A percentile compares a stretch with the other conserved stretches of the same genome.
These are phyloP conservation scores for Wickerhamomyces sp. DNA, from an alignment of 1,139 yeast species.

Conservation along the genomic window DNA sequence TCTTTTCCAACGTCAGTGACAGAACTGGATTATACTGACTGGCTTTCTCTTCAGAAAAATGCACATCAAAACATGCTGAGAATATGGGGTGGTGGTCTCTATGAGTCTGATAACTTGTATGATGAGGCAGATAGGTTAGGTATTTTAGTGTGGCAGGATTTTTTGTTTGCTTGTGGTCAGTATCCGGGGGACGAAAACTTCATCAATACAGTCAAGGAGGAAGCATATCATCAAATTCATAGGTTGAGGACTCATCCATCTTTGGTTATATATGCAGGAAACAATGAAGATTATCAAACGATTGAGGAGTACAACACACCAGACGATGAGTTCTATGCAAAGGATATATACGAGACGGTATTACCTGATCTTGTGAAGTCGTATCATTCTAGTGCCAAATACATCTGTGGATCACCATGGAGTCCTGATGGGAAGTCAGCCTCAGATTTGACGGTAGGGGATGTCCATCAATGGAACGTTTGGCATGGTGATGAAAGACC, in stretches of 20 bases:
- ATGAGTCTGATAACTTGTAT: slow-evolving; percentile 13
- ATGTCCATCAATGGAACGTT: slow-evolving; percentile 19
- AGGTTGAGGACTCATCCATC: slow-evolving; percentile 10
- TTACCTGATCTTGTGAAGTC: slow-evolving; percentile 6
- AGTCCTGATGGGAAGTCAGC: slow-evolving; percentile 6
- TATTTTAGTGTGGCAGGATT: slow-evolving; percentile 28
- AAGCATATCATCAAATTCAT: slow-evolving; percentile 11
- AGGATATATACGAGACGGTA: slow-evolving; percentile 10
- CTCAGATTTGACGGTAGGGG: slow-evolving; percentile 13
- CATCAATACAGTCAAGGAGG: slow-evolving; percentile 7
- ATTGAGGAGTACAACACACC: slow-evolving; percentile 9
- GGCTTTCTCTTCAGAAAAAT: slow-evolving; percentile 5
- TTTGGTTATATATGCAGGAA: slow-evolving; percentile 15
- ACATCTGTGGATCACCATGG: slow-evolving; percentile 17
- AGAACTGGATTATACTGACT: slow-evolving; percentile 8
- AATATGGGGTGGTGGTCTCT: slow-evolving; percentile 19
- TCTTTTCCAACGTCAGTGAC: slow-evolving; percentile 9
- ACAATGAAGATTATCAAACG: slow-evolving; percentile 17
- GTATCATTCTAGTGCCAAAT: slow-evolving; percentile 2
- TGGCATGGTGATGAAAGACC: slow-evolving; percentile 19
- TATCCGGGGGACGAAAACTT: slow-evolving; percentile 14
- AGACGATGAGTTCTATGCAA: slow-evolving; percentile 13
- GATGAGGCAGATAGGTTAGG: slow-evolving; percentile 12
- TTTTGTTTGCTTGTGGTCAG: slow-evolving; percentile 19
- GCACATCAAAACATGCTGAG: slow-evolving; percentile 17